Evolutionary conservation across 2,329 filamentous ascomycete species (phyloP), one percentile per base, ranked within the genome.

Genomic region (Microcyclosporella mali): DNA sequence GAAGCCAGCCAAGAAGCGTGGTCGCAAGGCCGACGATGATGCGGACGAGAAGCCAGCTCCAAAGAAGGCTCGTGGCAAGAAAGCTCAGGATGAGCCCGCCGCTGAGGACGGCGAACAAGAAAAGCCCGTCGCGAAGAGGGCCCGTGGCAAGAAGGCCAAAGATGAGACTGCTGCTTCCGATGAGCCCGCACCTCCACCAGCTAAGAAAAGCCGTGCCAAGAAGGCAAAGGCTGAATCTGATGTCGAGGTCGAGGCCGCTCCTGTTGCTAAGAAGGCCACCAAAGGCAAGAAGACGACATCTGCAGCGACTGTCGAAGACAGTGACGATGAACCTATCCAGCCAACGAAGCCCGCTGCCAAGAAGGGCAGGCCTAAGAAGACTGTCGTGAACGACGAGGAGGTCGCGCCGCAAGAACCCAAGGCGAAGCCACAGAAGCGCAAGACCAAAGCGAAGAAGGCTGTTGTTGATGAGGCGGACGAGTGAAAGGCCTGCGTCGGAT

Each of bases 251-350:
- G 47, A 48, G 16, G 43, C 44, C 17, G 50, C 58, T 36, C 49
- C 64, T 17, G 50, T 57, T 37, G 46, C 64, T 14, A 65, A 65
- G 47, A 66, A 62, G 31, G 41, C 21, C 21, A 37, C 33, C 33
- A 34, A 18, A 11, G 16, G 33, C 12, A 34, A 34, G 33, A 18
- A 16, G 9, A 7, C 33, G 8, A 34, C 16, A 15, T 18, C 33
- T 6, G 33, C 33, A 16, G 70, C 70, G 56, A 69, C 69, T 49
- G 49, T 58, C 6, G 46, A 45, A 8, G 52, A 53, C 35, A 56
- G 56, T 40, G 51, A 49, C 9, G 47, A 52, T 30, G 42, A 52
- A 10, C 14, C 16, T 10, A 31, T 47, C 52, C 41, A 43, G 55
- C 45, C 46, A 16, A 40, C 47, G n/a, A 49, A 58, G 36, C 47